Evolutionary conservation across 441 rosid species (phyloP).

Genomic region (Theobroma grandiflorum): DNA sequence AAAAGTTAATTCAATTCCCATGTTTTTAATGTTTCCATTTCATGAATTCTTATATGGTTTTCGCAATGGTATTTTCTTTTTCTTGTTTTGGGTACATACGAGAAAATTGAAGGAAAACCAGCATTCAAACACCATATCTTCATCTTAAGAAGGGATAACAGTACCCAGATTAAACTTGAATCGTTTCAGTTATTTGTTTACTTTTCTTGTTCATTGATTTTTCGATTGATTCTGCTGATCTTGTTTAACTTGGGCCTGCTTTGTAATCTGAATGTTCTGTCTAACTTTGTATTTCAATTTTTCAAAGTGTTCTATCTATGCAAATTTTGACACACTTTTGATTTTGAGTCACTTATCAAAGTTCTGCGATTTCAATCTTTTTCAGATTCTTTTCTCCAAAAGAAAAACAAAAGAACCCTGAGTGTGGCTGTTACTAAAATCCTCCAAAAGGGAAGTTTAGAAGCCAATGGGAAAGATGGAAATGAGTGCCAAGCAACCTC

Average conservation of each 20-base stretch:
- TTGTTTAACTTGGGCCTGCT: neutral
- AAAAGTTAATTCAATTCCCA: neutral
- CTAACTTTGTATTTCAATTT: neutral
- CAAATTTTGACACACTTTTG: neutral
- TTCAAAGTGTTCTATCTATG: neutral
- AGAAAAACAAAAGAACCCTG: neutral
- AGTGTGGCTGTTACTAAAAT: constrained; percentile 27
- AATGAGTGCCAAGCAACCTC: constrained; percentile 29
- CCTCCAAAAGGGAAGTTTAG: constrained; percentile 29
- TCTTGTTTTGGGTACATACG: neutral
- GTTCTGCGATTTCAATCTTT: neutral
- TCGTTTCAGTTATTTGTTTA: too few relatives aligned
- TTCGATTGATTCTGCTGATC: too few relatives aligned
- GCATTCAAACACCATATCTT: too few relatives aligned
- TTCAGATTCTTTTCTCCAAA: constrained; percentile 11
- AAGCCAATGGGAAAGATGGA: constrained; percentile 42
- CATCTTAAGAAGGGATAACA: too few relatives aligned
- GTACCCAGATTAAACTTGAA: too few relatives aligned
- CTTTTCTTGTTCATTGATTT: neutral
- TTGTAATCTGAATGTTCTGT: neutral
- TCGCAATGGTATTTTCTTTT: neutral
- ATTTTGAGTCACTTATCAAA: neutral
- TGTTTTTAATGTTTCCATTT: neutral
- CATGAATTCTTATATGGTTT: neutral
- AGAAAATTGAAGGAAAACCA: too few relatives aligned